Percentiles rank a stretch among this genome's conserved stretches.
Conservation (phyloP, 2,329 filamentous ascomycete genomes). For the Periconia digitata region DNA sequence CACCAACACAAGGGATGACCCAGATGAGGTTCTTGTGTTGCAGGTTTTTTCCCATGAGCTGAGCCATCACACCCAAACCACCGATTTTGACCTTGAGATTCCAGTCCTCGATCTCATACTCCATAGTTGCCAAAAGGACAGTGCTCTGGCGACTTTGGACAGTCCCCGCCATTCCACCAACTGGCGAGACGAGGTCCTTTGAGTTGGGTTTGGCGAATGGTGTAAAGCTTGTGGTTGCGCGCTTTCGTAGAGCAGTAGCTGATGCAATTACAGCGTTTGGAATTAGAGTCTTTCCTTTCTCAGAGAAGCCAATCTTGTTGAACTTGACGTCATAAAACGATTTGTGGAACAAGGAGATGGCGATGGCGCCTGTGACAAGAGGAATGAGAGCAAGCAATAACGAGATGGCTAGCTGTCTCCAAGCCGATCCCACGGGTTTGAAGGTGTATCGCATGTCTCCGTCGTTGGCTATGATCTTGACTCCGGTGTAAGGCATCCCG, state of each 20-base stretch:
- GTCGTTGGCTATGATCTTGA: slow-evolving; percentile 59
- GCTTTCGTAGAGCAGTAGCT: slow-evolving; percentile 2
- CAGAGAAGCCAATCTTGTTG: slow-evolving; percentile 59
- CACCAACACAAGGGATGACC: slow-evolving; percentile 58
- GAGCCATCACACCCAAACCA: slow-evolving; percentile 70
- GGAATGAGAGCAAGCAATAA: slow-evolving; percentile 59
- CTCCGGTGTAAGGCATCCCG: slow-evolving; percentile 57
- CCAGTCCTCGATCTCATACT: slow-evolving; percentile 73
- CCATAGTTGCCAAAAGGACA: slow-evolving; percentile 69
- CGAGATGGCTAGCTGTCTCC: slow-evolving; percentile 57
- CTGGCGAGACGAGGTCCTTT: background rate
- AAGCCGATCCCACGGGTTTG: slow-evolving; percentile 56
- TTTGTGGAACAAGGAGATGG: slow-evolving; percentile 60
- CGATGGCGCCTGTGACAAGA: slow-evolving; percentile 51
- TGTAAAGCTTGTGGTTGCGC: slow-evolving; percentile 2
- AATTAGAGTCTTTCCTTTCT: slow-evolving; percentile 44
- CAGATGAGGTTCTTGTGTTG: slow-evolving; percentile 66
- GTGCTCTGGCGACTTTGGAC: slow-evolving; percentile 46
- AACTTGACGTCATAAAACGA: slow-evolving; percentile 66
- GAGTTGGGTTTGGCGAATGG: slow-evolving; percentile 8
- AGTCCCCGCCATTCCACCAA: slow-evolving; percentile 15
- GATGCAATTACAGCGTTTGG: background rate
- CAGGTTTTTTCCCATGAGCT: slow-evolving; percentile 67
- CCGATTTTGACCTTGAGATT: slow-evolving; percentile 72
- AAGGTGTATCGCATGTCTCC: slow-evolving; percentile 55